These are phyloP conservation scores for Hordeum pubiflorum DNA, from an alignment of 202 grass and related monocot species.

Conservation along the genomic window DNA sequence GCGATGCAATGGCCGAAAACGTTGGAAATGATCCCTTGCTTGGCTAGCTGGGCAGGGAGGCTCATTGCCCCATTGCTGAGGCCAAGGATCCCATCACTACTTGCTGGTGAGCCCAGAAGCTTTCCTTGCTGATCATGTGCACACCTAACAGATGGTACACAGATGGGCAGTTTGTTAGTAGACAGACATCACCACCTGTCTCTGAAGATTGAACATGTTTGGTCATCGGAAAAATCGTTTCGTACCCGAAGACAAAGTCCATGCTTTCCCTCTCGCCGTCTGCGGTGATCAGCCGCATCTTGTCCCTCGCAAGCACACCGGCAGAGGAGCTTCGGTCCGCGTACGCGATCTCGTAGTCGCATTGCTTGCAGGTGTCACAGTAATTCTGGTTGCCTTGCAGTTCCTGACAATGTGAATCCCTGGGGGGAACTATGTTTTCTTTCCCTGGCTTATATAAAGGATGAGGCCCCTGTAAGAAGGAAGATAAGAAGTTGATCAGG, in stretches of 20 bases:
- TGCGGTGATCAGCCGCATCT: conserved; percentile 44
- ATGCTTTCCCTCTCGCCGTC: conserved; percentile 43
- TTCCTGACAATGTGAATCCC: conserved; percentile 51
- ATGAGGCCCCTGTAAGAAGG: conserved; percentile 56
- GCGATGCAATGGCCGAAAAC: conserved; percentile 68
- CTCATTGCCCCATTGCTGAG: conserved; percentile 56
- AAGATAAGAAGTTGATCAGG: background rate
- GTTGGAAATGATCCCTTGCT: conserved; percentile 62
- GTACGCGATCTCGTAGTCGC: conserved; percentile 75
- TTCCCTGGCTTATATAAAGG: conserved; percentile 54
- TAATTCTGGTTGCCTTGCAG: conserved; percentile 50
- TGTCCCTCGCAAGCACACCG: conserved; percentile 59
- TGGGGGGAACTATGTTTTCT: conserved; percentile 38
- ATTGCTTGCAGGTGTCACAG: conserved; percentile 51
- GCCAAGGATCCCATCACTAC: conserved; percentile 73
- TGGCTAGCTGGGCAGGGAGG: conserved; percentile 66
- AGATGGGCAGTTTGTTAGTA: conserved; percentile 14
- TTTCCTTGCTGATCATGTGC: conserved; percentile 77
- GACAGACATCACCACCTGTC: background rate
- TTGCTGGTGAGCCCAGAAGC: conserved; percentile 45
- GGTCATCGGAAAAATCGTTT: background rate
- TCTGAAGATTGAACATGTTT: background rate
- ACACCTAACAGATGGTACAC: conserved; percentile 44
- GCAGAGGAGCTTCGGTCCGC: conserved; percentile 66
- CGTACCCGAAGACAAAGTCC: conserved; percentile 73